Evolutionary conservation across 2,329 filamentous ascomycete genomes (phyloP).

Genomic region (Cercospora canescens): DNA sequence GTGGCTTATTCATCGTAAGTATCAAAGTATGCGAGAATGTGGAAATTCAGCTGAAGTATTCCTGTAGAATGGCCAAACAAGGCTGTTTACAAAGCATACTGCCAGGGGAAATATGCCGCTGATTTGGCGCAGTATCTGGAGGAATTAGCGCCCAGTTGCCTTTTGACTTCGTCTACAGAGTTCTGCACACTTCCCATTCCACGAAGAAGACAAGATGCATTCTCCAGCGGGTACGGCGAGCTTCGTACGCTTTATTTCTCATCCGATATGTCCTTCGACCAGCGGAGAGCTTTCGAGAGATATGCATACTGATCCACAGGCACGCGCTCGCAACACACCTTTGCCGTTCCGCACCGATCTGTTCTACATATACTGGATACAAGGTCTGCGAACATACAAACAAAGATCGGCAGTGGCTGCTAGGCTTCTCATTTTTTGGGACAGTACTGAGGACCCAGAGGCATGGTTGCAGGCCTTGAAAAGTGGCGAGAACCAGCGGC

Average conservation of each 20-base stretch:
- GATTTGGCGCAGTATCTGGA: neutral
- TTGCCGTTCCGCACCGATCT: neutral
- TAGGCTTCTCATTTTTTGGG: neutral
- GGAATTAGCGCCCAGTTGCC: neutral
- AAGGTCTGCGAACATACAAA: neutral
- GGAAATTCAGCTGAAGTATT: neutral
- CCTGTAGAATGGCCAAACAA: neutral
- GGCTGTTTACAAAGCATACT: neutral
- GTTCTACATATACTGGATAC: neutral
- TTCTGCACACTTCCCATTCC: neutral
- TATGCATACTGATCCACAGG: neutral
- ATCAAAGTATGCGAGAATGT: neutral
- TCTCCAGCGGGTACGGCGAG: neutral
- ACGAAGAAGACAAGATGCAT: neutral
- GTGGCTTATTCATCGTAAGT: neutral
- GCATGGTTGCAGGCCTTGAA: no score
- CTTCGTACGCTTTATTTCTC: neutral
- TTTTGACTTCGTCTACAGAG: neutral
- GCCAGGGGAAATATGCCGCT: neutral
- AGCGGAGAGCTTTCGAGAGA: neutral
- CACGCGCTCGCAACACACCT: neutral
- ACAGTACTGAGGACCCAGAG: neutral
- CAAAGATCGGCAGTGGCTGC: neutral
- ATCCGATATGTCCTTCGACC: neutral
- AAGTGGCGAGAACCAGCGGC: no score